These are phyloP conservation scores for Thymus mandschuricus DNA, from an alignment of 257 asterid genomes.

Conservation along the genomic window DNA sequence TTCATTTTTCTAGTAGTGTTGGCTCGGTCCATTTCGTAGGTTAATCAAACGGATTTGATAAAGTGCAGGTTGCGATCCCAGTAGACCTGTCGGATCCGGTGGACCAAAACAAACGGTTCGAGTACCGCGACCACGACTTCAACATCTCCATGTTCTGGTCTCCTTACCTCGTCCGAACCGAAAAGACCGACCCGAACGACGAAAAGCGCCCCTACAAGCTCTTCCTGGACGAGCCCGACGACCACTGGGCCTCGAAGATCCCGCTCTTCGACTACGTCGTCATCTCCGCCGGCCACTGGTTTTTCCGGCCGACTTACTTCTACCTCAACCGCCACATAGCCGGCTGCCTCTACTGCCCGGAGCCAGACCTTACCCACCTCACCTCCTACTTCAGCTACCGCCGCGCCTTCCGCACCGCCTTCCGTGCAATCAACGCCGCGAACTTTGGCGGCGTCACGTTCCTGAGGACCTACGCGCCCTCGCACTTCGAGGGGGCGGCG, in stretches of 20 bases:
- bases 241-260: slow-evolving; percentile 53
- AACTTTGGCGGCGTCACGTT: slow-evolving; percentile 54
- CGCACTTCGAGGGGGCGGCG: slow-evolving; percentile 84
- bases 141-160: slow-evolving; percentile 86
- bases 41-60: too few relatives aligned
- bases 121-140: slow-evolving; percentile 63
- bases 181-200: slow-evolving; percentile 46
- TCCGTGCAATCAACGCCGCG: slow-evolving; percentile 52
- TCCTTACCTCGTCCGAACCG: slow-evolving; percentile 63
- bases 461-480: slow-evolving; percentile 76
- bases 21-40: too few relatives aligned
- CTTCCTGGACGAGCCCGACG: slow-evolving; percentile 76
- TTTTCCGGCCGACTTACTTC: slow-evolving; percentile 81
- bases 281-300: slow-evolving; percentile 96
- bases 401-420: slow-evolving; percentile 78
- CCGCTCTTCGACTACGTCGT: slow-evolving; percentile 58
- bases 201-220: slow-evolving; percentile 63
- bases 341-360: slow-evolving; percentile 84
- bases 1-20: too few relatives aligned
- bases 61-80: slow-evolving; percentile 55
- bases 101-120: slow-evolving; percentile 68
- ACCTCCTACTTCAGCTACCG: slow-evolving; percentile 70
- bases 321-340: slow-evolving; percentile 46
- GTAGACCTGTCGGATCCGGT: slow-evolving; percentile 49
- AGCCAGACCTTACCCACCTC: slow-evolving; percentile 50